phyloP scores from a whole-genome alignment of 192 early-diverging fungal genomes.

The Kappamyces sp. region DNA sequence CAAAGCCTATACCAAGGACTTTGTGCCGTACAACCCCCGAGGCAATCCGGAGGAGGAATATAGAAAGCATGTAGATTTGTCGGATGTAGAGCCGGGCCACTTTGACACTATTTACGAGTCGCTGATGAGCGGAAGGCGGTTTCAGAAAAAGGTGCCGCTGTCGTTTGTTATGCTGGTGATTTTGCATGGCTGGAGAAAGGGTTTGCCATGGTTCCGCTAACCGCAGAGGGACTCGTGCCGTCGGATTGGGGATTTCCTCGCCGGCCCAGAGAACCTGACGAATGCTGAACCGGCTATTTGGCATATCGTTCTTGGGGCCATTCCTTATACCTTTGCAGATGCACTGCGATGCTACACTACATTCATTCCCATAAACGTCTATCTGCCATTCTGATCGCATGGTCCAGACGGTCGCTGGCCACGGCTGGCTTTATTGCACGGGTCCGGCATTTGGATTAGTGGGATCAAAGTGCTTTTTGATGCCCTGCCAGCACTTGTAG shows the following conservation, averaged over 20 bases:
- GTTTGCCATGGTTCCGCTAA: too few relatives aligned
- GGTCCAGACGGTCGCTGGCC: too few relatives aligned
- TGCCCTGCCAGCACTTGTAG: conserved; percentile 77
- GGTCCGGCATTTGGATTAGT: conserved; percentile 15
- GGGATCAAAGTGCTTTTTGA: conserved; percentile 45
- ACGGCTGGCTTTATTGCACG: too few relatives aligned
- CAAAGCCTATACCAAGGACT: conserved; percentile 27
- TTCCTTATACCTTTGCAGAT: too few relatives aligned
- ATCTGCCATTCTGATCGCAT: too few relatives aligned
- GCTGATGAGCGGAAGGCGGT: conserved; percentile 38
- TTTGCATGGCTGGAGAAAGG: conserved; percentile 22
- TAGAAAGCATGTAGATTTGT: conserved; percentile 25
- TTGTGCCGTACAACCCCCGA: conserved; percentile 31
- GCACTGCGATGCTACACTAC: too few relatives aligned
- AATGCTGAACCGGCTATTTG: too few relatives aligned
- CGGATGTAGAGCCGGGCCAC: conserved; percentile 32
- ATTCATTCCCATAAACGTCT: too few relatives aligned
- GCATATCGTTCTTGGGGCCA: too few relatives aligned
- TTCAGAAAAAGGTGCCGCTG: conserved; percentile 38
- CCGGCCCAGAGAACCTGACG: too few relatives aligned
- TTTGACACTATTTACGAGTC: conserved; percentile 39
- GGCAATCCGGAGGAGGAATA: conserved; percentile 18
- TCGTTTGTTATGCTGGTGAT: conserved; percentile 39
- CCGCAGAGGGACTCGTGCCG: conserved; percentile 10
- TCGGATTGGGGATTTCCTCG: conserved; percentile 15